phyloP scores from a whole-genome alignment of 129 eudicot species.

The Glebionis coronaria region DNA sequence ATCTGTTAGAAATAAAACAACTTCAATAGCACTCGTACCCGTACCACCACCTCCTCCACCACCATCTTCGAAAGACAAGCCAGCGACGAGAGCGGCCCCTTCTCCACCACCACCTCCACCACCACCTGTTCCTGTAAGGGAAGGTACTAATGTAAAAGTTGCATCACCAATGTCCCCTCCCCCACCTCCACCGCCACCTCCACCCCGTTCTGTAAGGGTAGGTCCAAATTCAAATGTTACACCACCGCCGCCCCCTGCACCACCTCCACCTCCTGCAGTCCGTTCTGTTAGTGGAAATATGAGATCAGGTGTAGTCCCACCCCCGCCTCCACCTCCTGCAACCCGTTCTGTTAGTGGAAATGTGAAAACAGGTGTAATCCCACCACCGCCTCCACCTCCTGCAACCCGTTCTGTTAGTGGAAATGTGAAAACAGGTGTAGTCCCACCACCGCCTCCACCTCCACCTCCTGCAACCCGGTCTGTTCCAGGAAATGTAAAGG shows the following conservation, averaged over 20 bases:
- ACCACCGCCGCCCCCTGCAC: constrained; percentile 2
- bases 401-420: constrained; percentile 16
- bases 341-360: constrained; percentile 22
- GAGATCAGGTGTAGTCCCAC: constrained; percentile 16
- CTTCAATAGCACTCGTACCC: constrained; percentile 26
- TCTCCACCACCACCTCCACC: constrained; percentile 4
- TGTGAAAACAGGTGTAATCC: constrained; percentile 17
- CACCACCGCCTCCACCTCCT: constrained; percentile 21
- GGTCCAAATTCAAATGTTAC: not conserved
- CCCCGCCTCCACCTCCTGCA: not conserved
- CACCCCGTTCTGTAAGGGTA: not conserved
- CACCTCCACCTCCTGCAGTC: not conserved
- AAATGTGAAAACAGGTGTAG: constrained; percentile 20
- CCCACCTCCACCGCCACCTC: constrained; percentile 2
- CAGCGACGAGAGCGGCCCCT: not conserved
- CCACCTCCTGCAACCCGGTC: constrained; percentile 30
- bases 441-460: constrained; percentile 40
- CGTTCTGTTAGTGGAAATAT: constrained; percentile 22
- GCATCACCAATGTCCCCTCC: not conserved
- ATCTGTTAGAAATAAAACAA: constrained; percentile 14
- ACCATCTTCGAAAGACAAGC: not conserved
- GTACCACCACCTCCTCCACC: constrained; percentile 16
- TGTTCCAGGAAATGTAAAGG: constrained; percentile 14
- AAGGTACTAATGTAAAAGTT: not conserved
- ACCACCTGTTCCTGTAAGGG: not conserved